Evolutionary conservation across 768 basidiomycete genomes (phyloP).

Genomic region (Tulasnella calospora): DNA sequence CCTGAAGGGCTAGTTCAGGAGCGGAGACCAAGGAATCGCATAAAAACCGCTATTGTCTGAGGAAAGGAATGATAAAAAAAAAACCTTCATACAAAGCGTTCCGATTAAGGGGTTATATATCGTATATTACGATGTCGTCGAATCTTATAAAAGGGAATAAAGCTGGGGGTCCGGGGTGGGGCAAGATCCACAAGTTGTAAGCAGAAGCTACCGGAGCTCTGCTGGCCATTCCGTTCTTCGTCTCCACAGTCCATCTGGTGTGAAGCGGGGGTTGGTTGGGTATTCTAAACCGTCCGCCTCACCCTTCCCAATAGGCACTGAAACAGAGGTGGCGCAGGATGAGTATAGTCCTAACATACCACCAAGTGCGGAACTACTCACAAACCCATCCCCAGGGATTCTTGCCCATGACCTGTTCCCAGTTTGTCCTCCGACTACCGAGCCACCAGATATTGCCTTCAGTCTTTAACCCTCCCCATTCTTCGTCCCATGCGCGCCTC

Average conservation of each 20-base stretch:
- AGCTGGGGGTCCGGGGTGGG: neutral
- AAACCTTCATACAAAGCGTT: neutral
- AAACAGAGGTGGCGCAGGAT: neutral
- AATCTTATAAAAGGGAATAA: neutral
- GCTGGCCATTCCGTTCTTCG: constrained; percentile 66
- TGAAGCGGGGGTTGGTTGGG: constrained; percentile 68
- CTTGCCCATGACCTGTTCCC: constrained; percentile 79
- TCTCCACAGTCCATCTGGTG: constrained; percentile 59
- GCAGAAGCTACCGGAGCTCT: constrained; percentile 47
- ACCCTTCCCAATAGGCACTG: constrained; percentile 51
- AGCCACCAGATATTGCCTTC: constrained; percentile 89
- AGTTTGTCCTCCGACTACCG: constrained; percentile 56
- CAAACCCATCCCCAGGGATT: constrained; percentile 68
- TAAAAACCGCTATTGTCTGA: neutral
- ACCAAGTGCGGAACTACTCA: constrained; percentile 44
- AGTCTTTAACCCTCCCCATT: constrained; percentile 70
- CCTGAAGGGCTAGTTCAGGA: neutral
- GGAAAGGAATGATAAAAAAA: neutral
- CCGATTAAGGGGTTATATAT: neutral
- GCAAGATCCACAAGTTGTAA: neutral
- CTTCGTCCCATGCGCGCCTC: constrained; percentile 57
- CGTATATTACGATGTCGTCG: neutral
- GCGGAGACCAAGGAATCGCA: neutral
- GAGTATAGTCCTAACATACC: neutral
- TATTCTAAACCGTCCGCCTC: constrained; percentile 58